Evolutionary conservation across 2,329 filamentous ascomycete genomes (phyloP), one percentile per base, ranked within the genome.

Genomic region (Penicillium sp.): DNA sequence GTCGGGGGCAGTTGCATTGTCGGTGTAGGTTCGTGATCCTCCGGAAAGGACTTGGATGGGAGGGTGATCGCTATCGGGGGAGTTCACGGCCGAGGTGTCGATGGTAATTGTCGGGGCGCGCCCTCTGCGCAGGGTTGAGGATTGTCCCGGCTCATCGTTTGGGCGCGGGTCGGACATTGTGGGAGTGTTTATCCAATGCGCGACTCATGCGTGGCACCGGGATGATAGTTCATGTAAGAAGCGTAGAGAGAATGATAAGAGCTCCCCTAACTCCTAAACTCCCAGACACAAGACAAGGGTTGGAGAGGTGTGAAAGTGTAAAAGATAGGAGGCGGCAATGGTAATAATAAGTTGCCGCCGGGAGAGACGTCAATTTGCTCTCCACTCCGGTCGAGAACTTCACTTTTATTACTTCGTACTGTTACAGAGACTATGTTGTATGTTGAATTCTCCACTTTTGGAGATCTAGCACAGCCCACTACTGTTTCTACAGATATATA

Each of bases 31-130:
- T 34, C 71, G 76, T 32, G 72, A 65, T 32, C 70, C 68, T 53
- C 68, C 72, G 50, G 73, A 68, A 31, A 71, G 60, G 46, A 69
- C 58, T 60, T 70, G 72, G 48, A 69, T 60, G 52, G 70, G 69
- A 49, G 71, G 63, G 52, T 67, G 65, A 50, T 65, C 63, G 15
- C 68, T 62, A 55, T 74, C 71, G 8, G 70, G 61, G 50, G 69
- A 69, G 68, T 72, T 79, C 60, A 81, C 78, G 52, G 80, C 78
- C 55, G 80, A 81, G 23, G 80, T 82, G 65, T 83, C 80, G 58
- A 83, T 82, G 31, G 80, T 82, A 50, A 83, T 83, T 12, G 80
- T 82, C 23, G 81, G 81, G 7, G 78, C 78, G 53, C 77, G 70
- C 60, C 72, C 72, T 55, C 77, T 69, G 52, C 74, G 72, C 51